A percentile compares a stretch with the other conserved stretches of the same genome.
These are phyloP conservation scores for Leccinum broughii DNA, from an alignment of 768 basidiomycete species.

Conservation along the genomic window DNA sequence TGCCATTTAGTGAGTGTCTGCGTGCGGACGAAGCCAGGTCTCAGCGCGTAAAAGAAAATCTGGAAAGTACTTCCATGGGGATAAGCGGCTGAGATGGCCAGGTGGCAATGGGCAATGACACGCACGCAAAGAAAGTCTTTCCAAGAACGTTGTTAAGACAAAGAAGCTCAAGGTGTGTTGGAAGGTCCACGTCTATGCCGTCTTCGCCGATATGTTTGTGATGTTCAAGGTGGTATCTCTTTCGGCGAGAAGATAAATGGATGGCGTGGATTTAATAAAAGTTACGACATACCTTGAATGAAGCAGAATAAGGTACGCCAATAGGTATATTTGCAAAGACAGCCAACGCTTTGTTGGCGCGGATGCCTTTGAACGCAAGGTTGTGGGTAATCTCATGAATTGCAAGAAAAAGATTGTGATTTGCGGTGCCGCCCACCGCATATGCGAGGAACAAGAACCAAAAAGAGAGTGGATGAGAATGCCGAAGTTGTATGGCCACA, in stretches of 20 bases:
- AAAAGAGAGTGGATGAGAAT: conserved; percentile 66
- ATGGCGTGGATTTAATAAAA: background rate
- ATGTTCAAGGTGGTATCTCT: conserved; percentile 95
- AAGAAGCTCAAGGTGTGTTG: conserved; percentile 80
- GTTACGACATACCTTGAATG: conserved; percentile 74
- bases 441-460: conserved; percentile 80
- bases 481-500: conserved; percentile 62
- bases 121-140: conserved; percentile 96
- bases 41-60: conserved; percentile 95
- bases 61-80: conserved; percentile 79
- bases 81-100: conserved; percentile 9
- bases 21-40: conserved; percentile 87
- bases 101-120: conserved; percentile 1
- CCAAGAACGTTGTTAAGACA: conserved; percentile 94
- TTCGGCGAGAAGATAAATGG: conserved; percentile 8
- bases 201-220: conserved; percentile 96
- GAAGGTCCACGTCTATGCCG: conserved; percentile 94
- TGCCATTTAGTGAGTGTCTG: conserved; percentile 87
- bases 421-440: conserved; percentile 87
- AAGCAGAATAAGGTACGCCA: conserved; percentile 90
- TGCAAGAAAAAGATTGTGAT: conserved; percentile 97
- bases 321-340: conserved; percentile 93
- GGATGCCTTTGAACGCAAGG: conserved; percentile 83
- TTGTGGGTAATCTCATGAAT: conserved; percentile 99
- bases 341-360: conserved; percentile 83